Base-by-base conservation (phyloP, 306 rosid genomes). In the Herpetospermum pedunculosum region DNA sequence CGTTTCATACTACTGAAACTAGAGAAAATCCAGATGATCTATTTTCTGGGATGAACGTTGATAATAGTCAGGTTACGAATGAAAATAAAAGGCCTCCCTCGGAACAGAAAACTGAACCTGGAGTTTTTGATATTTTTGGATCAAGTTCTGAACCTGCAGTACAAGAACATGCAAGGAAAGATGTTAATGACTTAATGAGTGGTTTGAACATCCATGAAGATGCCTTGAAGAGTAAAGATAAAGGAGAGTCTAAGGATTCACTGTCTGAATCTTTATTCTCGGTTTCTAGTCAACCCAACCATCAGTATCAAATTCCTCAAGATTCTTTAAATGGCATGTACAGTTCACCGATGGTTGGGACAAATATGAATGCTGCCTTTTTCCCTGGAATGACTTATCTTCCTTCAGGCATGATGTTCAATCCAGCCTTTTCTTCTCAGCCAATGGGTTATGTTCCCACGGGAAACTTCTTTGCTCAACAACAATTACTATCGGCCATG, bases 31-130 rank as follows among this genome's bases (percentile, higher is more conserved):
- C 83, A 19, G 89, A 84, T 82, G 97, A 89, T 82, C 82, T 95
- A 44, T 95, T 95, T 77, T 88, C 92, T 74, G 97, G 97, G 82
- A 83, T 88, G 88, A 74, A 81, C n/a, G 53, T 94, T 76, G 91
- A 88, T 65, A 82, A 85, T 80, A 86, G 83, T 73, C 89, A 64
- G 82, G 72, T 73, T 49, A 76, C 72, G 73, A 78, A 64, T 32
- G 84, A 23, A 77, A 77, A 65, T 74, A 83, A 23, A 79, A 76
- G 55, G 76, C 84, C 68, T 3, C 19, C 60, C n/a, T 77, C 23
- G 72, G 96, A 79, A 48, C 80, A 65, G 75, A 80, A 65, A 74
- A 78, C 49, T 75, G 88, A 78, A 77, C 74, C 89, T 50, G 91
- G 82, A 77, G 60, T 82, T 77, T 83, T 91, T 74, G 96, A 95